These are phyloP conservation scores for Parascedosporium putredinis DNA, from an alignment of 2,329 filamentous ascomycete genomes.

Conservation along the genomic window DNA sequence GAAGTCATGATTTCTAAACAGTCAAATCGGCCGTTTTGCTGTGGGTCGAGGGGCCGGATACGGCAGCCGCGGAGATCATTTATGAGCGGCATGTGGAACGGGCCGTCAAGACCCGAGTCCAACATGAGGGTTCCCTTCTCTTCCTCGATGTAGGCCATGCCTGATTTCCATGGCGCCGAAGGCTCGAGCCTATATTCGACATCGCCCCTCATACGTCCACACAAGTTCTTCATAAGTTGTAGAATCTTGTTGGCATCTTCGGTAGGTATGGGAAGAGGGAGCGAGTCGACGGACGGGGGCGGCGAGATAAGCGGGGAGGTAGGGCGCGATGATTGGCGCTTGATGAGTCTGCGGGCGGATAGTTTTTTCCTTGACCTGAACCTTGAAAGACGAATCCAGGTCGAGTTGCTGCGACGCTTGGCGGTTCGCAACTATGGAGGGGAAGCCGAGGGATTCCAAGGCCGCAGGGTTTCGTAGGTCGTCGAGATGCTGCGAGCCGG, in stretches of 20 bases:
- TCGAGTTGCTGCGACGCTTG: constrained; percentile 12
- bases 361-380: constrained; percentile 28
- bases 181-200: constrained; percentile 59
- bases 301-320: constrained; percentile 45
- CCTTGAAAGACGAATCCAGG: constrained; percentile 14
- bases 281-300: constrained; percentile 48
- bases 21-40: constrained; percentile 28
- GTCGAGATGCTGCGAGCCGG: constrained; percentile 39
- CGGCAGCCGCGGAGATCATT: constrained; percentile 65
- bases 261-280: constrained; percentile 49
- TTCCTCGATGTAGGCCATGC: constrained; percentile 70
- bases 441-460: constrained; percentile 31
- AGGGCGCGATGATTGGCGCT: constrained; percentile 45
- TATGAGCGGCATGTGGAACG: constrained; percentile 57
- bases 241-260: constrained; percentile 63
- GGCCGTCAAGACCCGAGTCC: constrained; percentile 56
- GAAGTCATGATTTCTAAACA: constrained; percentile 43
- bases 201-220: constrained; percentile 70
- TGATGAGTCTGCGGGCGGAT: constrained; percentile 41
- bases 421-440: constrained; percentile 23
- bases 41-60: constrained; percentile 45
- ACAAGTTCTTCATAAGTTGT: constrained; percentile 65
- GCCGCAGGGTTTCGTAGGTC: constrained; percentile 32
- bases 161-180: constrained; percentile 53
- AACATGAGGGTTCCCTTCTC: constrained; percentile 66